These are phyloP conservation scores for Flammula alnicola DNA, from an alignment of 1,284 basidiomycete species.

Conservation along the genomic window DNA sequence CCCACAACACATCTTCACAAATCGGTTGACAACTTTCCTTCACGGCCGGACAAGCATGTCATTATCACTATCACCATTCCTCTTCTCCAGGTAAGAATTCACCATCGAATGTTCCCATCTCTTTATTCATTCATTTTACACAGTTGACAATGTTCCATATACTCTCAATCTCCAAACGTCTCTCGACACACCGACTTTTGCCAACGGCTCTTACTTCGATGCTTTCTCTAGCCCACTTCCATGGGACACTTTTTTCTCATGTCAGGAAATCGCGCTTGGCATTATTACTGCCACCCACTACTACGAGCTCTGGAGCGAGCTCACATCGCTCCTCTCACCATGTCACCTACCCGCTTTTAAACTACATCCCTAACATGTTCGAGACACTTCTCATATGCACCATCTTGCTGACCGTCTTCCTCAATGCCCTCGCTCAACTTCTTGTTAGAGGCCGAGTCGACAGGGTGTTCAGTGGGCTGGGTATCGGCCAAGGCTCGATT, in stretches of 20 bases:
- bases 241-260: conserved; percentile 55
- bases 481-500: conserved; percentile 25
- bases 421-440: conserved; percentile 68
- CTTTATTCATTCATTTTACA: background rate
- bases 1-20: conserved; percentile 58
- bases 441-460: conserved; percentile 54
- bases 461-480: conserved; percentile 40
- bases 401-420: conserved; percentile 57
- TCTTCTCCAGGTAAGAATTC: conserved; percentile 57
- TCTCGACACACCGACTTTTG: conserved; percentile 64
- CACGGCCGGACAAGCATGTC: conserved; percentile 71
- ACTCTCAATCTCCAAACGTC: conserved; percentile 62
- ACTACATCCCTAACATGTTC: conserved; percentile 72
- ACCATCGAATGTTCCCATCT: background rate
- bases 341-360: conserved; percentile 63
- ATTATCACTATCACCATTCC: conserved; percentile 71
- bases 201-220: conserved; percentile 66
- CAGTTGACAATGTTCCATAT: conserved; percentile 68
- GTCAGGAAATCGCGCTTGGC: conserved; percentile 25
- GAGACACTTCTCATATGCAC: conserved; percentile 62
- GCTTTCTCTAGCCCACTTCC: conserved; percentile 67
- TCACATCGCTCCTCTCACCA: conserved; percentile 14
- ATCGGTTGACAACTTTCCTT: conserved; percentile 44
- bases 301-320: conserved; percentile 12
- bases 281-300: background rate